Evolutionary conservation across 306 rosid species (phyloP).

Genomic region (Glycyrrhiza uralensis): DNA sequence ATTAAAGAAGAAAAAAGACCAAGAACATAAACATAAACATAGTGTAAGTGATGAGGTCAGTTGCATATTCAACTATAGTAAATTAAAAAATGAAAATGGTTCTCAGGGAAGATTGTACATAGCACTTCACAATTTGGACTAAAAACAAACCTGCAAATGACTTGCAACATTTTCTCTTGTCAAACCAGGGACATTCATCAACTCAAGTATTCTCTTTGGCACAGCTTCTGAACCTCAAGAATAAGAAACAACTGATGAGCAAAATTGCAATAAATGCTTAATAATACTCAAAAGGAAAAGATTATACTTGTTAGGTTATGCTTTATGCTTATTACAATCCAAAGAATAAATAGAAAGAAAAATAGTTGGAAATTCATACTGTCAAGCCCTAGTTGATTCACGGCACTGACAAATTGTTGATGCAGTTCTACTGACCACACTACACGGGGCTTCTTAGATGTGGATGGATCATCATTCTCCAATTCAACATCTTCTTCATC

Average conservation of each 20-base stretch:
- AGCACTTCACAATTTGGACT: not conserved
- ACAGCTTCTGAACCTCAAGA: constrained; percentile 63
- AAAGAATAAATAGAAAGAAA: not conserved
- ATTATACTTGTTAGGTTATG: not conserved
- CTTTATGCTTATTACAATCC: not conserved
- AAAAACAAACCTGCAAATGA: constrained; percentile 71
- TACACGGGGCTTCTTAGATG: constrained; percentile 82
- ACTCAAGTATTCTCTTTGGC: constrained; percentile 79
- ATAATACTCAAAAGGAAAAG: not conserved
- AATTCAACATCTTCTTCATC: constrained; percentile 62
- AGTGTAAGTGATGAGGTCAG: not conserved
- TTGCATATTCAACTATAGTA: not conserved
- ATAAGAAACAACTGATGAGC: constrained; percentile 19
- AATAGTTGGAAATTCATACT: constrained; percentile 50
- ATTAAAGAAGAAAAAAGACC: not conserved
- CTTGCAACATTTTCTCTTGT: constrained; percentile 92
- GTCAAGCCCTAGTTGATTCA: constrained; percentile 84
- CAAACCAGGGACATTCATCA: constrained; percentile 84
- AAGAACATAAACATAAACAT: constrained; percentile 9
- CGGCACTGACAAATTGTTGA: constrained; percentile 79
- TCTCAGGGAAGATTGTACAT: not conserved
- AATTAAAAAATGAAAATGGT: not conserved
- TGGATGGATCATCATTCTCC: constrained; percentile 43
- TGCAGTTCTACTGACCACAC: constrained; percentile 85
- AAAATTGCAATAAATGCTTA: not conserved